These are phyloP conservation scores for Umbelopsis vinacea DNA, from an alignment of 192 early-diverging fungal species.

Conservation along the genomic window DNA sequence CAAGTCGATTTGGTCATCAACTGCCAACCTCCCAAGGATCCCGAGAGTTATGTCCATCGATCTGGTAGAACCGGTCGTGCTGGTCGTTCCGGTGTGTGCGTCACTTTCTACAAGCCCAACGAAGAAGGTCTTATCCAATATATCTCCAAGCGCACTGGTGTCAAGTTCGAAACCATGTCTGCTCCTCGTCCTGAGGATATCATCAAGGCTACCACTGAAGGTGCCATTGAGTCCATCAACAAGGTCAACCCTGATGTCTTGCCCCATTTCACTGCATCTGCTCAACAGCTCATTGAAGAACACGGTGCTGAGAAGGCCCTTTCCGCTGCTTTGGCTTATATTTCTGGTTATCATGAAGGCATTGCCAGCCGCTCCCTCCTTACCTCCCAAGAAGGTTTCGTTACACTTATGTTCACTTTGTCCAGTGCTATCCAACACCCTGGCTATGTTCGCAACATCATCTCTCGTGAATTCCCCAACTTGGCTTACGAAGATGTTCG, in stretches of 20 bases:
- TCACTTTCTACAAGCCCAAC: conserved; percentile 90
- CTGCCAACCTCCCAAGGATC: conserved; percentile 91
- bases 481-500: conserved; percentile 76
- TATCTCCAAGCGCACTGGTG: conserved; percentile 80
- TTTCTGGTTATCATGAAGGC: conserved; percentile 85
- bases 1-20: conserved; percentile 98
- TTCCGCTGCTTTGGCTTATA: conserved; percentile 84
- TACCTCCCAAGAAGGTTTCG: conserved; percentile 78
- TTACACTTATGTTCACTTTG: conserved; percentile 79
- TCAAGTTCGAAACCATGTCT: conserved; percentile 77
- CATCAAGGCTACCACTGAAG: conserved; percentile 75
- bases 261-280: conserved; percentile 76
- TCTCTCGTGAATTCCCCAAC: conserved; percentile 71
- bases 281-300: conserved; percentile 71
- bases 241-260: conserved; percentile 76
- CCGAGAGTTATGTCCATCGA: conserved; percentile 95
- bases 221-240: conserved; percentile 73
- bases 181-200: conserved; percentile 93
- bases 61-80: conserved; percentile 95
- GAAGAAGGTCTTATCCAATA: conserved; percentile 82
- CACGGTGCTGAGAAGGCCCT: conserved; percentile 78
- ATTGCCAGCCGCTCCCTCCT: conserved; percentile 83
- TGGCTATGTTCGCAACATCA: conserved; percentile 82
- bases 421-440: conserved; percentile 74
- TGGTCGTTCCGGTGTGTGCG: conserved; percentile 83